These are phyloP conservation scores for Apiospora kogelbergensis DNA, from an alignment of 2,329 filamentous ascomycete genomes.

Conservation along the genomic window DNA sequence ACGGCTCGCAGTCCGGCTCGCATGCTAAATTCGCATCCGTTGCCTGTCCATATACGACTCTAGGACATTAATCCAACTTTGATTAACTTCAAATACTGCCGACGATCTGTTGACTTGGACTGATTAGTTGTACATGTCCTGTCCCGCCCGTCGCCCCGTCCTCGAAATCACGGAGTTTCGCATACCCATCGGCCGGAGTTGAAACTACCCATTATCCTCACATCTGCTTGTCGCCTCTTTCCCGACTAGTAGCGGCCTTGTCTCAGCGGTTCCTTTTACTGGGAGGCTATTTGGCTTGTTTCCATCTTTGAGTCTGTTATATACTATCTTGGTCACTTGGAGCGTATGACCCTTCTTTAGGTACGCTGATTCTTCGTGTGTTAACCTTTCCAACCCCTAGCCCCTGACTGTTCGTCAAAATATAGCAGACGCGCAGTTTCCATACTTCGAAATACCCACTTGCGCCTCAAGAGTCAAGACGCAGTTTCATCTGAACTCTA, in stretches of 20 bases:
- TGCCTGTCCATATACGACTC: neutral
- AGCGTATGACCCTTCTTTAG: neutral
- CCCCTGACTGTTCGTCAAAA: neutral
- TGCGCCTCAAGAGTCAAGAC: neutral
- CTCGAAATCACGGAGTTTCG: neutral
- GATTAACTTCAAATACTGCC: neutral
- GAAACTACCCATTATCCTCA: neutral
- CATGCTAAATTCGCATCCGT: neutral
- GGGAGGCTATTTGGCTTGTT: neutral
- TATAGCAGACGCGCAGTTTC: neutral
- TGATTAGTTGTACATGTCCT: neutral
- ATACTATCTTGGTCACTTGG: neutral
- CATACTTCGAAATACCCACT: neutral
- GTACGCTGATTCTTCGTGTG: neutral
- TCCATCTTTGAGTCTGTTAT: neutral
- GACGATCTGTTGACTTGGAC: constrained; percentile 1
- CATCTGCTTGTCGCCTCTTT: neutral
- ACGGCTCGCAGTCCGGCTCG: neutral
- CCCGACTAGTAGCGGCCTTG: neutral
- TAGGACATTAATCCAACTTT: constrained; percentile 6
- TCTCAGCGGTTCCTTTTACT: neutral
- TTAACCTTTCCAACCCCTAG: neutral
- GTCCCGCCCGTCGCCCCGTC: neutral
- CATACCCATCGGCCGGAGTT: neutral
- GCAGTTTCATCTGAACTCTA: constrained; percentile 7